A percentile compares a stretch with the other conserved stretches of the same genome.
These are phyloP conservation scores for Globisporangium sylvaticum DNA, from an alignment of 352 stramenopile species.

Conservation along the genomic window DNA sequence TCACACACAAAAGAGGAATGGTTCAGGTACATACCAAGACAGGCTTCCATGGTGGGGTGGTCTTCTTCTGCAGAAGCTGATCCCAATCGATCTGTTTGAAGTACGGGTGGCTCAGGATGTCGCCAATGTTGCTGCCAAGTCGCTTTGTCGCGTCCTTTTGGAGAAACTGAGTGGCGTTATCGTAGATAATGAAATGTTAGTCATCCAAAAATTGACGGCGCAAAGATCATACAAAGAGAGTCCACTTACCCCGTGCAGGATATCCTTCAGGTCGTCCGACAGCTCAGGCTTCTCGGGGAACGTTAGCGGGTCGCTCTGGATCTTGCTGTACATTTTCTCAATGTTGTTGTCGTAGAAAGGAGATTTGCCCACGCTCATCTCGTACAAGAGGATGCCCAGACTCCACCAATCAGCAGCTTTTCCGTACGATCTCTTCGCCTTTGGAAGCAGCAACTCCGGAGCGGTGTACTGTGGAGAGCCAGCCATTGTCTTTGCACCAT, in stretches of 20 bases:
- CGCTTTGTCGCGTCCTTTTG: slow-evolving; percentile 86
- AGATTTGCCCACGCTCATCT: slow-evolving; percentile 92
- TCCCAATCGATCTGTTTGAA: slow-evolving; percentile 85
- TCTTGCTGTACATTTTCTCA: slow-evolving; percentile 93
- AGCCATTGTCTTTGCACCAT: slow-evolving; percentile 87
- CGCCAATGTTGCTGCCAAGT: slow-evolving; percentile 84
- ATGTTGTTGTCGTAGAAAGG: slow-evolving; percentile 93
- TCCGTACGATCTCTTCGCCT: slow-evolving; percentile 84
- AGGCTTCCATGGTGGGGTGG: slow-evolving; percentile 84
- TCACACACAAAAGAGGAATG: background rate
- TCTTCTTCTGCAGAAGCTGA: slow-evolving; percentile 77
- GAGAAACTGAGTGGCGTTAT: slow-evolving; percentile 42
- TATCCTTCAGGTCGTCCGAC: slow-evolving; percentile 69
- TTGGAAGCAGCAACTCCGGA: slow-evolving; percentile 77
- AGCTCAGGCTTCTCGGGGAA: slow-evolving; percentile 78
- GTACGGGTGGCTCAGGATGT: slow-evolving; percentile 81
- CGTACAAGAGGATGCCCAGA: slow-evolving; percentile 89
- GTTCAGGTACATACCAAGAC: slow-evolving; percentile 35
- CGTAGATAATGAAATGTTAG: background rate
- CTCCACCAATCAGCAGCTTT: slow-evolving; percentile 90
- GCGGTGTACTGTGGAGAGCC: slow-evolving; percentile 87
- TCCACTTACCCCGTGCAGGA: slow-evolving; percentile 55
- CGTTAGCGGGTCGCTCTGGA: slow-evolving; percentile 80
- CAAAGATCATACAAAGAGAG: background rate
- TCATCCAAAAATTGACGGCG: background rate